A percentile compares a stretch with the other conserved stretches of the same genome.
Evolutionary conservation across 2,329 filamentous ascomycete species (phyloP).

Genomic region (Ascochyta pisi): DNA sequence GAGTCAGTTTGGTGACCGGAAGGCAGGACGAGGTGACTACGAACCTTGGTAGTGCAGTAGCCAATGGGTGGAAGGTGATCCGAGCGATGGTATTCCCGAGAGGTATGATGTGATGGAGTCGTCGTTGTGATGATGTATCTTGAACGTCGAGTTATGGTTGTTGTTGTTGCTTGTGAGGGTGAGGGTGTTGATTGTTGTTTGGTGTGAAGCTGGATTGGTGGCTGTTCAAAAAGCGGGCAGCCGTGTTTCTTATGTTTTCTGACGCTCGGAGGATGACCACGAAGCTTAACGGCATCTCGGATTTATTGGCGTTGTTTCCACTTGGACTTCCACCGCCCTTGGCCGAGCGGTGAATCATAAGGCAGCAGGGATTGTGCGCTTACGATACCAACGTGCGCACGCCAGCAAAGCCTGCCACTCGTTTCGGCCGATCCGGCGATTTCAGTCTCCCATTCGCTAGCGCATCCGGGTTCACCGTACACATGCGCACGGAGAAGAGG

Average conservation of each 20-base stretch:
- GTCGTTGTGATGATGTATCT: slow-evolving; percentile 16
- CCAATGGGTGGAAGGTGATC: slow-evolving; percentile 46
- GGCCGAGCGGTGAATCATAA: slow-evolving; percentile 37
- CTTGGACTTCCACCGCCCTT: slow-evolving; percentile 39
- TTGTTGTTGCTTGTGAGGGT: background rate
- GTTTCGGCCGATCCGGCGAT: slow-evolving; percentile 19
- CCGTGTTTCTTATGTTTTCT: slow-evolving; percentile 43
- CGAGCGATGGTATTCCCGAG: slow-evolving; percentile 30
- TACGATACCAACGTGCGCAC: slow-evolving; percentile 15
- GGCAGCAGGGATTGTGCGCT: slow-evolving; percentile 24
- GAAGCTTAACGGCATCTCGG: slow-evolving; percentile 38
- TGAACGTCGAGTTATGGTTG: slow-evolving; percentile 1
- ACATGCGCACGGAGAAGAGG: slow-evolving; percentile 16
- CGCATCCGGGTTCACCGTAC: slow-evolving; percentile 11
- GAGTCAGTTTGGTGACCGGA: slow-evolving; percentile 58
- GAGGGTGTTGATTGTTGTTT: slow-evolving; percentile 4
- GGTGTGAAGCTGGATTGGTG: slow-evolving; percentile 24
- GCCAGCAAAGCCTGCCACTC: slow-evolving; percentile 19
- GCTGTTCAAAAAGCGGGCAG: slow-evolving; percentile 24
- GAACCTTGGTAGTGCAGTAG: slow-evolving; percentile 38
- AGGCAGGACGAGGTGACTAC: slow-evolving; percentile 35
- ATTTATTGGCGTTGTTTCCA: slow-evolving; percentile 36
- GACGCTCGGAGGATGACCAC: slow-evolving; percentile 37
- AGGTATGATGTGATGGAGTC: slow-evolving; percentile 18
- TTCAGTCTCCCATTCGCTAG: slow-evolving; percentile 10